Base-by-base conservation (phyloP, 495 filamentous ascomycete genomes). In the Neurospora sp. region DNA sequence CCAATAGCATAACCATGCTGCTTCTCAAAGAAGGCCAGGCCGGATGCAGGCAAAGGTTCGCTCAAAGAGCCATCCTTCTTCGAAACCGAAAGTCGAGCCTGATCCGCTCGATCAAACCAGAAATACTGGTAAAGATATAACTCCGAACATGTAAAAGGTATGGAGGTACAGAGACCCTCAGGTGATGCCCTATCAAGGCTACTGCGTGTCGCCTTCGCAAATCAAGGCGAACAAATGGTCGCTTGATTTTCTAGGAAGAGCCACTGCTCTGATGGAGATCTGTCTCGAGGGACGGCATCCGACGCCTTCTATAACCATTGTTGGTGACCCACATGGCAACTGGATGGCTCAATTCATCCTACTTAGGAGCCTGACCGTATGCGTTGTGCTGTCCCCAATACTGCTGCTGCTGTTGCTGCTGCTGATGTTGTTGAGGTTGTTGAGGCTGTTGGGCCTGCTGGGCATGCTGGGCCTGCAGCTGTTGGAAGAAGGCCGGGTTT, bases 401-500 rank as follows among this genome's bases (percentile, higher is more conserved):
- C 7, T 45, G 37, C 61, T 72, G 73, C 41, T 71, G 76, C 42
- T 72, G 72, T 22, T 77, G 74, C 37, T 73, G 75, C 70, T 77
- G 74, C 9, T 48, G 68, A 44, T 75, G 77, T 71, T 85, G 84
- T 71, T 83, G 82, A 31, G 80, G 78, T 40, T 81, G 80, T 69
- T 86, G 82, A 22, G 71, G 6, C 1, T 61, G 53, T 35, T 61
- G 53, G 27, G 27, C 3, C 14, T 65, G 53, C 7, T 65, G 53
- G 27, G 48, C 20, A 2, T 53, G 48, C 48, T 53, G 48, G 48
- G 53, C 53, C 71, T 85, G 84, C 70, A 81, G 72, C 53, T 78
- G 75, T 65, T 77, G 72, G 37, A 92, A 84, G 81, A 93, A 90
- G 1, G 88, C 84, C 7, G 91, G 91, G 71, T 91, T 92, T 74